phyloP scores from a whole-genome alignment of 2,329 filamentous ascomycete genomes.

The Ophiocordyceps camponoti-rufipedis region DNA sequence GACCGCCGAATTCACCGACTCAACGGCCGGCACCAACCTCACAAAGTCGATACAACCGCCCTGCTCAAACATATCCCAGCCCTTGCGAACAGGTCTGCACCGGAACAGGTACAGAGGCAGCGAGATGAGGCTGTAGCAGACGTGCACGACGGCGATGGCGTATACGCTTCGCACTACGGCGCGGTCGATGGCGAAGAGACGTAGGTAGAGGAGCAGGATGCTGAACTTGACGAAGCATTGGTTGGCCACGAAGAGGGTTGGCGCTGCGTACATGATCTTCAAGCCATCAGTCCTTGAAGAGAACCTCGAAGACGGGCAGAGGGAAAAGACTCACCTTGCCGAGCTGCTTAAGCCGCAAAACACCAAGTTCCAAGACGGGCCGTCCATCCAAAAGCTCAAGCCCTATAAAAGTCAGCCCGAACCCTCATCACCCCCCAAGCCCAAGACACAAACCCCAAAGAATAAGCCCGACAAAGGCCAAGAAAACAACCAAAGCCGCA shows the following conservation, averaged over 20 bases:
- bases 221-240: not conserved
- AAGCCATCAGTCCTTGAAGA: no score
- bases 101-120: not conserved
- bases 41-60: not conserved
- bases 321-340: not conserved
- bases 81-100: not conserved
- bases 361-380: not conserved
- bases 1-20: not conserved
- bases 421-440: no score
- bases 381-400: not conserved
- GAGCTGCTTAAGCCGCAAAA: not conserved
- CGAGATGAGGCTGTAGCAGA: not conserved
- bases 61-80: not conserved
- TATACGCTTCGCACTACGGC: not conserved
- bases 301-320: not conserved
- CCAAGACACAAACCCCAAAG: no score
- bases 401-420: not conserved
- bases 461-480: not conserved
- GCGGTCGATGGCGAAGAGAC: not conserved
- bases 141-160: not conserved
- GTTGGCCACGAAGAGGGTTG: not conserved
- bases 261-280: not conserved
- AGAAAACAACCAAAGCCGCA: not conserved
- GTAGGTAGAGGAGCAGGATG: not conserved
- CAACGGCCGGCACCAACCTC: not conserved